Evolutionary conservation across 371 early-diverging fungal genomes (phyloP).

Genomic region (Lichtheimia hyalospora): DNA sequence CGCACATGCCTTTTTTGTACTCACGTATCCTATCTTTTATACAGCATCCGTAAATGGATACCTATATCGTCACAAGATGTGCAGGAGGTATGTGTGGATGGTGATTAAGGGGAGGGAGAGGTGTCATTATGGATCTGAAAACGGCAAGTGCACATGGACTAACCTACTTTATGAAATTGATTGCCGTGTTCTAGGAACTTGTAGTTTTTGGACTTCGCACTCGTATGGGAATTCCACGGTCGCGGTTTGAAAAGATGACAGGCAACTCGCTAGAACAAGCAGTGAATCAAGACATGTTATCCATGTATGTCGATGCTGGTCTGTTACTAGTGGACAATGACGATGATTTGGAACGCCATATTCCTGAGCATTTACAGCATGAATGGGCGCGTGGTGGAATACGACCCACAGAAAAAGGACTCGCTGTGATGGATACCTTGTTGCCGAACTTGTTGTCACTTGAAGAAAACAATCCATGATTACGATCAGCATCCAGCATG

Average conservation of each 20-base stretch:
- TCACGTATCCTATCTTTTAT: neutral
- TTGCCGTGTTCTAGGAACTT: constrained; percentile 44
- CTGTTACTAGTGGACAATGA: constrained; percentile 26
- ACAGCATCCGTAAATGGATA: constrained; percentile 27
- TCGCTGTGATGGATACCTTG: constrained; percentile 40
- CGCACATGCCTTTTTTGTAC: neutral
- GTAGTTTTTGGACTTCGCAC: constrained; percentile 75
- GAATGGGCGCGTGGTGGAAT: constrained; percentile 31
- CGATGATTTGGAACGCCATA: constrained; percentile 5
- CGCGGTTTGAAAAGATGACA: constrained; percentile 33
- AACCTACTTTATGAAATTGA: neutral
- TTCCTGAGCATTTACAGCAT: constrained; percentile 14
- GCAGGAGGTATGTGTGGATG: constrained; percentile 6
- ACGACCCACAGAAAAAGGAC: constrained; percentile 41
- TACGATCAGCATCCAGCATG: no score
- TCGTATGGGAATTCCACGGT: constrained; percentile 52
- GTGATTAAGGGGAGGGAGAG: no score
- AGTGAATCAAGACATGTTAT: constrained; percentile 25
- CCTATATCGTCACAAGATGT: constrained; percentile 19
- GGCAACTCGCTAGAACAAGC: constrained; percentile 26
- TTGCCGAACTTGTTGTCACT: constrained; percentile 20
- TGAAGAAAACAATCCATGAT: no score
- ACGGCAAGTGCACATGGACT: no score
- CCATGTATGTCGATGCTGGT: constrained; percentile 18
- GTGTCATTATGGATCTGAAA: no score